These are phyloP conservation scores for Sporothrix pseudoabietina DNA, from an alignment of 2,329 filamentous ascomycete genomes.

Conservation along the genomic window DNA sequence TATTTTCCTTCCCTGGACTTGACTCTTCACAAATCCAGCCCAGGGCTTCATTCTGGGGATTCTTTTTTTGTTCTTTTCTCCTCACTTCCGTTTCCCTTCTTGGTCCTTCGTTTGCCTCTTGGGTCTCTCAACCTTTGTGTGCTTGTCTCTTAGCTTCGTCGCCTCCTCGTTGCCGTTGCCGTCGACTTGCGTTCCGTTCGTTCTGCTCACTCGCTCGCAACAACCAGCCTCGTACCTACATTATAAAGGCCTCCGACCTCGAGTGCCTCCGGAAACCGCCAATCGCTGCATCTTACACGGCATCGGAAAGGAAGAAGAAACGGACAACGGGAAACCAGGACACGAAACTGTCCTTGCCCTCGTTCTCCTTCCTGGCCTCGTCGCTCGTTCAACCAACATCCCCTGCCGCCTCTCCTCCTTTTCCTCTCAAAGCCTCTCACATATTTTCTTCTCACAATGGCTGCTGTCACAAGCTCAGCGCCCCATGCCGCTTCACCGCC, in stretches of 20 bases:
- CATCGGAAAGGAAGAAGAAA: neutral
- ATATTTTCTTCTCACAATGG: conserved; percentile 38
- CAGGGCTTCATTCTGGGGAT: neutral
- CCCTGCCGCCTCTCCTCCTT: neutral
- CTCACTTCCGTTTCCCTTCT: conserved; percentile 6
- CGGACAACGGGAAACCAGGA: neutral
- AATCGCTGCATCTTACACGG: neutral
- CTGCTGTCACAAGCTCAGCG: conserved; percentile 39
- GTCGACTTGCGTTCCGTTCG: conserved; percentile 21
- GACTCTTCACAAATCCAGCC: neutral
- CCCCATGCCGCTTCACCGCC: conserved; percentile 37
- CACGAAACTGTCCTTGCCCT: neutral
- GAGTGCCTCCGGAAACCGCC: neutral
- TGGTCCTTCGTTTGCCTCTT: conserved; percentile 25
- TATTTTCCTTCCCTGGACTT: conserved; percentile 7
- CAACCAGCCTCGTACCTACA: conserved; percentile 3
- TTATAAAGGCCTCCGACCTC: conserved; percentile 31
- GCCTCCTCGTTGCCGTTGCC: neutral
- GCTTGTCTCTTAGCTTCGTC: conserved; percentile 16
- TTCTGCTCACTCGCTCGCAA: conserved; percentile 21
- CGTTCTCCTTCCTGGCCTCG: neutral
- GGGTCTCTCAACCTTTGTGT: neutral
- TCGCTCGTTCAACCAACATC: neutral
- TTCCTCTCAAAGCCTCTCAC: neutral
- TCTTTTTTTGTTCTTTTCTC: neutral